Evolutionary conservation across 148 eudicot species (phyloP), one percentile per base, ranked within the genome.

Genomic region (Camellia lanceoleosa): DNA sequence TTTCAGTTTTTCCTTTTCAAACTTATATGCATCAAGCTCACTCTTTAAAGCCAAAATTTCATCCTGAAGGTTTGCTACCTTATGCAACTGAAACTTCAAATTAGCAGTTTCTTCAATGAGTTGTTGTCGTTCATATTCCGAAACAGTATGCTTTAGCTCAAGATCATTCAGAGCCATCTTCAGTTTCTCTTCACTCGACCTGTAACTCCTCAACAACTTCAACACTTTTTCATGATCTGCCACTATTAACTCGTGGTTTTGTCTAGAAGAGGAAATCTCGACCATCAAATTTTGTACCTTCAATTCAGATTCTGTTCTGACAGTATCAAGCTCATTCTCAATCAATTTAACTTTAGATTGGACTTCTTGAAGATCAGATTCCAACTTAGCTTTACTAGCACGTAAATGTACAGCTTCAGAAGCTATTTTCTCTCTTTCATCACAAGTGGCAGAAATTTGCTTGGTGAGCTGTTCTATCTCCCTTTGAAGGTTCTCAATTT

Each of bases 81-180:
- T 89, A 84, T 85, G 93, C 84, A 93, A 69, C 81, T 92, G 90
- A 79, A 68, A 85, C 81, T 92, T 91, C 82, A 93, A 87, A 78
- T 60, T 84, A 16, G 90, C 80, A 78, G 83, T 84, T 86, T 92
- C 98, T 81, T 90, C 88, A 59, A 49, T 68, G 46, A 95, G 89
- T 79, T 89, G 91, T 76, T 82, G 85, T 19, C 87, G 87, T 84
- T 95, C 95, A 71, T 87, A 89, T 60, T 90, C 91, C 0, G 90
- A 89, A 66, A 88, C 87, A 56, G 91, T 92, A 70, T 87, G 92
- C 80, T 92, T 89, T 73, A 86, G 74, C 73, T 92, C 97, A 73
- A 90, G 90, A 73, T 84, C 89, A 82, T 78, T 84, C 68, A 87
- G 70, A 46, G 78, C 14, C 9, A 79, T 83, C 80, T 87, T 88